Evolutionary conservation across 805 yeast genomes (phyloP), one percentile per base, ranked within the genome.

Genomic region (Wickerhamomyces bisporus): DNA sequence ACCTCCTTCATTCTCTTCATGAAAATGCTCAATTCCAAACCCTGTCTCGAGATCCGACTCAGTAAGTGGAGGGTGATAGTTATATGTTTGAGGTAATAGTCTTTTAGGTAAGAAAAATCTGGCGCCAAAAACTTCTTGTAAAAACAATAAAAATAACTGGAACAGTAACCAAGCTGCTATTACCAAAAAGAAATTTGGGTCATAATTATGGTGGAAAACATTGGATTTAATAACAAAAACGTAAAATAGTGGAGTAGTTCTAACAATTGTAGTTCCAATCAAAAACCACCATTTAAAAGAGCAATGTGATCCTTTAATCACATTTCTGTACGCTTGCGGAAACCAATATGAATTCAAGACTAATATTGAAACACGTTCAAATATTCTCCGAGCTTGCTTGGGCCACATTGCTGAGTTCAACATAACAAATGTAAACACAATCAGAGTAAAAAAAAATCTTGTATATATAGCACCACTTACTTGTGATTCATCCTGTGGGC

Each of bases 291-390:
- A 85, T 26, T 70, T 61, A 45, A 87, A 76, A 3, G 84, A 77
- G 39, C 75, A 68, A 39, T 86, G 69, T 12, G 79, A 69, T 16
- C 89, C 91, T 36, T 86, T 71, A 21, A 79, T 57, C 3, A 80
- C 75, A 55, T 87, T 86, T 55, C 96, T 70, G 49, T 79, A 79
- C 30, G 86, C 81, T 58, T 89, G 98, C 2, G 97, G 96, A 13
- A 85, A 48, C 96, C 96, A 88, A 48, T 75, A 81, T 2, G 95
- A 83, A 56, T 79, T 83, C 21, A 81, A 49, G 1, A 69, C 35
- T 2, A 78, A 42, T 9, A 81, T 56, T 2, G 73, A 61, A 5
- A 71, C 36, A 39, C 73, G 77, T 53, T 87, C 96, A 50, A 80
- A 75, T 1, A 65, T 48, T 20, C 57, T 58, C 39, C 95, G 62